Evolutionary conservation across 2,329 filamentous ascomycete species (phyloP).

Genomic region (Fusarium coffeatum): DNA sequence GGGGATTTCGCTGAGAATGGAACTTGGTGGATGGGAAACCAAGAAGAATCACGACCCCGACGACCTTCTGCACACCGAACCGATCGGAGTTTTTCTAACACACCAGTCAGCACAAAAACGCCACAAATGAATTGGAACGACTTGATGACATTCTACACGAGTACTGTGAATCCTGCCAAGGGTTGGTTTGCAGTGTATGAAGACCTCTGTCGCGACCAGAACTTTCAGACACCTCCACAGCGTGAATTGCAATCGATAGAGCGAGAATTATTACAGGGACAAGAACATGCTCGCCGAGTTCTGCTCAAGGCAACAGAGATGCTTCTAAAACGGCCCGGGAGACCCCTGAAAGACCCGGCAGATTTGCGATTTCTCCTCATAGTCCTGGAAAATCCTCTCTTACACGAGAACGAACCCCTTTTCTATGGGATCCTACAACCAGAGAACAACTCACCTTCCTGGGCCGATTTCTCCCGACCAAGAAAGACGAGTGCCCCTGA

Average conservation of each 20-base stretch:
- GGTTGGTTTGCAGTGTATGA: constrained; percentile 73
- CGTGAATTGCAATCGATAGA: constrained; percentile 60
- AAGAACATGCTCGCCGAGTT: constrained; percentile 74
- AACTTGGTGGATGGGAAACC: constrained; percentile 80
- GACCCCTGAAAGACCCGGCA: constrained; percentile 73
- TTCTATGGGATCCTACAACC: constrained; percentile 58
- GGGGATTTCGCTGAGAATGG: constrained; percentile 85
- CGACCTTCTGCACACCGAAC: constrained; percentile 32
- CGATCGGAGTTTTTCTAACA: constrained; percentile 34
- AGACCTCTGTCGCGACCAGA: constrained; percentile 53
- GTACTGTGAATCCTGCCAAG: constrained; percentile 74
- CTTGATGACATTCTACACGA: constrained; percentile 78
- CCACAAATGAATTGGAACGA: constrained; percentile 81
- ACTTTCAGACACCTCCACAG: constrained; percentile 51
- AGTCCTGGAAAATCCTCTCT: constrained; percentile 80
- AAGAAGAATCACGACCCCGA: constrained; percentile 50
- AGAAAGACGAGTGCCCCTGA: constrained; percentile 43
- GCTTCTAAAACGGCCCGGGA: constrained; percentile 81
- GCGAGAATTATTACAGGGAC: constrained; percentile 63
- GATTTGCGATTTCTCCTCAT: constrained; percentile 84
- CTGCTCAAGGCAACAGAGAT: constrained; percentile 83
- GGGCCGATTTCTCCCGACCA: constrained; percentile 30
- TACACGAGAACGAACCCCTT: constrained; percentile 62
- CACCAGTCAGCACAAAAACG: constrained; percentile 52
- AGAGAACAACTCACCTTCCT: constrained; percentile 24